Conservation (phyloP, 2,329 filamentous ascomycete genomes). For the Ascochyta koolunga region DNA sequence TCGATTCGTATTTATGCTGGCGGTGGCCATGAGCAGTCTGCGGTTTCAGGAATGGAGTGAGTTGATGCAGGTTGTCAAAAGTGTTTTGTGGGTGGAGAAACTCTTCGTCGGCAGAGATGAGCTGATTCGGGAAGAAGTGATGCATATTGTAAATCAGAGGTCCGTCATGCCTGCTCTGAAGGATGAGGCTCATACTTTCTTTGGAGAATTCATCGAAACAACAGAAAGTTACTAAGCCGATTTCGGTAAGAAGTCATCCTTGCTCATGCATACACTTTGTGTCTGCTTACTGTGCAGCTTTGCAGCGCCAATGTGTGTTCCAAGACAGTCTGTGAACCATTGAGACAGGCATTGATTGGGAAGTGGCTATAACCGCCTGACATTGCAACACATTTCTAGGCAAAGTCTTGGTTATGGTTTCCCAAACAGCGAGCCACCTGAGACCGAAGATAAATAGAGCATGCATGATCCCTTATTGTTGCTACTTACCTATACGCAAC, state of each 20-base stretch:
- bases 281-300: neutral
- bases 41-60: conserved; percentile 29
- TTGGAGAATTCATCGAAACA: neutral
- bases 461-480: neutral
- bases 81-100: conserved; percentile 40
- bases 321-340: neutral
- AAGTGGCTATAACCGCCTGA: neutral
- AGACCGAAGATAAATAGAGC: neutral
- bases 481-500: too few species aligned
- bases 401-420: neutral
- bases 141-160: conserved; percentile 26
- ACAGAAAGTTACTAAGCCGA: neutral
- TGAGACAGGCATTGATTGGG: neutral
- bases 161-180: neutral
- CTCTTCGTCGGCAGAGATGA: conserved; percentile 32
- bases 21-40: conserved; percentile 31
- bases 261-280: conserved; percentile 4
- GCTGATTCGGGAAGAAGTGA: conserved; percentile 33
- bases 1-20: conserved; percentile 37
- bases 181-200: neutral
- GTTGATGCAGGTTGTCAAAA: conserved; percentile 32
- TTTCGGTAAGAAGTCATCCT: neutral
- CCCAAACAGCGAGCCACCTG: neutral
- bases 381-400: neutral
- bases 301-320: neutral